Evolutionary conservation across 2,329 filamentous ascomycete genomes (phyloP), one percentile per base, ranked within the genome.

Genomic region (Aspergillus ochraceoroseus): DNA sequence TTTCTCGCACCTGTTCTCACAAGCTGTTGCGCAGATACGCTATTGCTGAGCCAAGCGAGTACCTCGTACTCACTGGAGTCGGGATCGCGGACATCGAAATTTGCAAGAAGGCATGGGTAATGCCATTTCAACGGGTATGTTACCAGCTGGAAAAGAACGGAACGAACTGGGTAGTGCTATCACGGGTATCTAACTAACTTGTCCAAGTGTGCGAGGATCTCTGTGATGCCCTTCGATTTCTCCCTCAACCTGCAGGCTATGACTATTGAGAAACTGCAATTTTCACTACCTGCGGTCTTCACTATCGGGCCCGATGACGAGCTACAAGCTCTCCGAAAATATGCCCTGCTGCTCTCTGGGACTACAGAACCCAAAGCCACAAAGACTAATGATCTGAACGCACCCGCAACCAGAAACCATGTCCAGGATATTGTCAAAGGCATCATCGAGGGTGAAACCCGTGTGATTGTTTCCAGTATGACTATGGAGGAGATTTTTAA

Each of bases 401-500:
- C 64, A 23, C 65, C 67, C 11, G 68, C 64, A 49, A 71, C 70
- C 14, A 65, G 72, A n/a, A 72, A 76, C 38, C 85, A 90, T 65
- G 80, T 92, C 11, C 83, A 85, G 57, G 85, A 85, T 52, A 94
- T 94, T 47, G 83, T 94, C 64, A 90, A 87, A 64, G 87, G 86
- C 45, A 88, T 94, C 62, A 92, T 94, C 53, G 86, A 94, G 63
- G 87, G 87, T 47, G 87, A 94, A 64, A 89, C 85, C 1, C 77
- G 87, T 43, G 83, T 87, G 4, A 79, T 94, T 38, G 85, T 94
- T 28, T 86, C 82, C 0, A 82, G 79, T 53, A 90, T 94, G 85
- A 89, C 85, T n/a, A 90, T 92, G 84, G 86, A 90, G 60, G 86
- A 92, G 64, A 85, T 94, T 44, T 89, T 89, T 64, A 83, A 80